Conservation (phyloP, 2,329 filamentous ascomycete genomes). For the Cylindrodendrum hubeiense region DNA sequence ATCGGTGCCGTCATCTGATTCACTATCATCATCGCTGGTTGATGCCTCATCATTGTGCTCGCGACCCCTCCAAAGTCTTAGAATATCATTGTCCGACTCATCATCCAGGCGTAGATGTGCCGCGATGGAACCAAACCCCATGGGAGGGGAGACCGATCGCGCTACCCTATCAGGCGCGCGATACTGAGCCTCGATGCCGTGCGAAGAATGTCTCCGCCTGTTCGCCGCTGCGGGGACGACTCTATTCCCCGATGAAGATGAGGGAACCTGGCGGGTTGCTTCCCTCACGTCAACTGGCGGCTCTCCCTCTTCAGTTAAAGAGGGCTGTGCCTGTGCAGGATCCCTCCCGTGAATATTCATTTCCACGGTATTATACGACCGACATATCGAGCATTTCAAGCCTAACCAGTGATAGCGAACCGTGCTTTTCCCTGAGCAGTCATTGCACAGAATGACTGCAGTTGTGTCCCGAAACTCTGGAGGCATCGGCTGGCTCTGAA, state of each 20-base stretch:
- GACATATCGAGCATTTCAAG: slow-evolving; percentile 83
- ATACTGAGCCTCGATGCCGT: slow-evolving; percentile 49
- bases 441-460: slow-evolving; percentile 91
- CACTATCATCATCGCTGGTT: slow-evolving; percentile 61
- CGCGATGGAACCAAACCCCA: slow-evolving; percentile 43
- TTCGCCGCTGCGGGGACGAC: slow-evolving; percentile 35
- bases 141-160: slow-evolving; percentile 58
- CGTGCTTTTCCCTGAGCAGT: slow-evolving; percentile 89
- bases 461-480: slow-evolving; percentile 82
- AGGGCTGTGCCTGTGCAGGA: slow-evolving; percentile 42
- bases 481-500: slow-evolving; percentile 93
- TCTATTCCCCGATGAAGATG: slow-evolving; percentile 28
- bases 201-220: slow-evolving; percentile 56
- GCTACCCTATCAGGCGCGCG: slow-evolving; percentile 56
- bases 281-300: slow-evolving; percentile 17
- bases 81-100: slow-evolving; percentile 67
- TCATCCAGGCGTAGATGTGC: slow-evolving; percentile 49
- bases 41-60: slow-evolving; percentile 62
- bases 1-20: slow-evolving; percentile 56
- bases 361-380: slow-evolving; percentile 78
- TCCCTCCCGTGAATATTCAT: slow-evolving; percentile 68
- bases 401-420: slow-evolving; percentile 96
- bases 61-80: slow-evolving; percentile 67
- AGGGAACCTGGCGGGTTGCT: slow-evolving; percentile 23
- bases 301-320: slow-evolving; percentile 40